Evolutionary conservation across 352 stramenopile species (phyloP), one percentile per base, ranked within the genome.

Genomic region (Globisporangium takayamanum): DNA sequence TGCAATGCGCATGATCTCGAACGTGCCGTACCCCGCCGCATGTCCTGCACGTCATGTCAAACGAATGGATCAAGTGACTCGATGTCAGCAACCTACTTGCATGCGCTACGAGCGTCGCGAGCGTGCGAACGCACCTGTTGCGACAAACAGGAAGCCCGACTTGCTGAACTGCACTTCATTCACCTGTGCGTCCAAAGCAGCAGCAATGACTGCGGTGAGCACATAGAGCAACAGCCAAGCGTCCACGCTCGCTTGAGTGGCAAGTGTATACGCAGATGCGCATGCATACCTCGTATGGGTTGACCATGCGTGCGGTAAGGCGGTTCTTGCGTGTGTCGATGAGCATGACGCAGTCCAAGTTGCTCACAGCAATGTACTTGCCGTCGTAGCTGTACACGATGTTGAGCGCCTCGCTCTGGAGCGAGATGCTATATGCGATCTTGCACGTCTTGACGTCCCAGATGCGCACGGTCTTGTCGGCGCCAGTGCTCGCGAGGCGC

Each of bases 131-230:
- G 48, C 10, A 82, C 76, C 74, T 37, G 84, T 76, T 11, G 84
- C 84, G 41, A 92, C 84, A 50, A 91, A 94, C 22, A 94, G 64
- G 44, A 88, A 87, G 25, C 80, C 82, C 16, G 69, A 76, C 58
- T 84, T 81, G 71, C 67, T 92, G 68, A 92, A 94, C 61, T 92
- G 81, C 66, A 92, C 78, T 37, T 94, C 84, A 56, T 88, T 87
- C 8, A 85, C 44, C 44, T 49, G 68, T 67, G 73, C 50, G 41
- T 47, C 44, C 41, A n/a, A n/a, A 0, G 14, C 41, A 46, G 41
- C 41, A 46, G 41, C 11, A 45, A 8, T 36, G 30, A 36, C 30
- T 36, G 30, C 1, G 6, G 41, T 47, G 41, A 47, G 41, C 18
- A 4, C 36, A 50, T 2, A 20, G 42, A 25, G 16, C 7, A 10